A percentile compares a stretch with the other conserved stretches of the same genome.
phyloP scores from a whole-genome alignment of 176 grass and related monocot species.

The Hordeum marinum region DNA sequence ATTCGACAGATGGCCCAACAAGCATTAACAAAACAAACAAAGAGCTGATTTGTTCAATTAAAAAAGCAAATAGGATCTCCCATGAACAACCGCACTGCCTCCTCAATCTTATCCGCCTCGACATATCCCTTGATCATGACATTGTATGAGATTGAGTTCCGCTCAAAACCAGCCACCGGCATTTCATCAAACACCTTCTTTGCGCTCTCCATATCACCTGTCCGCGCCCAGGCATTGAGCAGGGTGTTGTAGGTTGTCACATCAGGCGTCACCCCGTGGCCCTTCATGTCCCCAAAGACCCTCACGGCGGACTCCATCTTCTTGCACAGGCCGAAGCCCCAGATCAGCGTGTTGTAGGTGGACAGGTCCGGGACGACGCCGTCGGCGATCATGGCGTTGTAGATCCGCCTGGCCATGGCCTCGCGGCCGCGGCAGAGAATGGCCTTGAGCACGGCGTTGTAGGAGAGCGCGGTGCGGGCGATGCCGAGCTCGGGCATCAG shows the following conservation, averaged over 20 bases:
- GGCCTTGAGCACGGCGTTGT: conserved; percentile 46
- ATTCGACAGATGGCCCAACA: conserved; percentile 15
- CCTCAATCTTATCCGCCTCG: conserved; percentile 34
- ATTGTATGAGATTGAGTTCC: conserved; percentile 67
- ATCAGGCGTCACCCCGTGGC: too few relatives aligned
- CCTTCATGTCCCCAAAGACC: too few relatives aligned
- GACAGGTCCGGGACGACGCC: conserved; percentile 48
- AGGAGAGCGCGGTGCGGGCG: conserved; percentile 50
- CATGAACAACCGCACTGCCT: conserved; percentile 45
- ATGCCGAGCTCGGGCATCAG: conserved; percentile 73
- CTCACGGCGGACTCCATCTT: too few relatives aligned
- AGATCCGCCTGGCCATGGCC: too few relatives aligned
- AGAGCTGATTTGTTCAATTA: conserved; percentile 17
- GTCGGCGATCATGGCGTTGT: neutral
- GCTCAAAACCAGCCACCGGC: conserved; percentile 41
- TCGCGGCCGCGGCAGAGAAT: too few relatives aligned
- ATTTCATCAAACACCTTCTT: too few relatives aligned
- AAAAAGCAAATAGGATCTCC: conserved; percentile 26
- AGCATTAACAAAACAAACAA: conserved; percentile 8
- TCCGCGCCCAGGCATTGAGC: conserved; percentile 58
- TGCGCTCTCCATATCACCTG: conserved; percentile 33
- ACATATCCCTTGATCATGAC: conserved; percentile 88
- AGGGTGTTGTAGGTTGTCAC: neutral
- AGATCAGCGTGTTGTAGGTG: conserved; percentile 75
- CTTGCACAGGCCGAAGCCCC: conserved; percentile 73